A percentile compares a stretch with the other conserved stretches of the same genome.
Evolutionary conservation across 2,329 filamentous ascomycete genomes (phyloP).

Genomic region (Penicillium rolfsii): DNA sequence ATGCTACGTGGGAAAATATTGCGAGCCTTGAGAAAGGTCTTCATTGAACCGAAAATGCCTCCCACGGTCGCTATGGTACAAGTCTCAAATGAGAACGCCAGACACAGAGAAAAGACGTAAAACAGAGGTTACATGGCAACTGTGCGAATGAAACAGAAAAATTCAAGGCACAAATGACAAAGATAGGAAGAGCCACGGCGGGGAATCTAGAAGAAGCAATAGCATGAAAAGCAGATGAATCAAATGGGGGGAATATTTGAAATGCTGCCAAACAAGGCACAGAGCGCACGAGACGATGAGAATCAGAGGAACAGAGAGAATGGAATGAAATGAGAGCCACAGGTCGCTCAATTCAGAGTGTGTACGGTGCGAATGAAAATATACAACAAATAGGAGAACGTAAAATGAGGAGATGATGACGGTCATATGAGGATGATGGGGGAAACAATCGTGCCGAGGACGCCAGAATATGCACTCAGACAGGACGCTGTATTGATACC

Average conservation of each 20-base stretch:
- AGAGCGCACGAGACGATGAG: slow-evolving; percentile 4
- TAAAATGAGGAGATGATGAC: slow-evolving; percentile 15
- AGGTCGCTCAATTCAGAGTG: slow-evolving; percentile 17
- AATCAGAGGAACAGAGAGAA: slow-evolving; percentile 7
- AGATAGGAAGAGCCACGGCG: slow-evolving; percentile 22
- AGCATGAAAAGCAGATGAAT: slow-evolving; percentile 19
- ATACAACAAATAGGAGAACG: slow-evolving; percentile 18
- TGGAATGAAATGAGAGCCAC: slow-evolving; percentile 10
- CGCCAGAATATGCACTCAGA: slow-evolving; percentile 34
- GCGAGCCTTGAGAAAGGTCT: slow-evolving; percentile 16
- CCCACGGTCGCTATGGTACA: slow-evolving; percentile 29
- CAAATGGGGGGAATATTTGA: slow-evolving; percentile 9
- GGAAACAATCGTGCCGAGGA: slow-evolving; percentile 26
- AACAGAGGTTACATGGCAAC: slow-evolving; percentile 10
- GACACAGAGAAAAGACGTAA: slow-evolving; percentile 8
- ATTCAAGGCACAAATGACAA: slow-evolving; percentile 13
- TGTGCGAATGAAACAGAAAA: slow-evolving; percentile 8
- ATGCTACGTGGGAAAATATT: neutral
- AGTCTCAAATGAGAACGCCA: slow-evolving; percentile 24
- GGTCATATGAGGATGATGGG: slow-evolving; percentile 14
- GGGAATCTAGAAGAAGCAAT: slow-evolving; percentile 27
- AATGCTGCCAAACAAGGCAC: slow-evolving; percentile 12
- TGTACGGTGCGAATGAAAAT: slow-evolving; percentile 19
- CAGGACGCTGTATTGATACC: slow-evolving; percentile 14
- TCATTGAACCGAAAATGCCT: slow-evolving; percentile 28